Percentiles rank a stretch among this genome's conserved stretches.
Conservation (phyloP, 2,329 filamentous ascomycete genomes). For the Colletotrichum ledebouriae region DNA sequence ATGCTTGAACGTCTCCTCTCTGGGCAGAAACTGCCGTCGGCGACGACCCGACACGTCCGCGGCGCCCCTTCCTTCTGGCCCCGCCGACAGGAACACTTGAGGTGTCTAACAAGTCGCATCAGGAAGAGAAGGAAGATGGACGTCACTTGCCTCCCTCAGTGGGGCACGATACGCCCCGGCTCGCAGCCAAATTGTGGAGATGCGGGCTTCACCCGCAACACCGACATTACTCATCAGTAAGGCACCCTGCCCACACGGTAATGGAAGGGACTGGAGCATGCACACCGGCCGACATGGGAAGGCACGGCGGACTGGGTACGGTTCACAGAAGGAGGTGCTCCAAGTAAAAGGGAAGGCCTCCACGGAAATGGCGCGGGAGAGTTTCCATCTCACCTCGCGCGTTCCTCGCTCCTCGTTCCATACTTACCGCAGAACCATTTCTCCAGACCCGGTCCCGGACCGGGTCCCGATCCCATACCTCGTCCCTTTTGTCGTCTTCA, state of each 20-base stretch:
- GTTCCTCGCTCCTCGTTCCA: too few species aligned
- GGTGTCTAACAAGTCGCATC: not conserved
- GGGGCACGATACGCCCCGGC: not conserved
- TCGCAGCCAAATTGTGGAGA: slow-evolving; percentile 6
- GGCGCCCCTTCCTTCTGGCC: not conserved
- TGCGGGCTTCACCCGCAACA: slow-evolving; percentile 5
- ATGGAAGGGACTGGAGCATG: too few species aligned
- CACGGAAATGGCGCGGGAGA: slow-evolving; percentile 33
- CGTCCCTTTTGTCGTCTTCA: not conserved
- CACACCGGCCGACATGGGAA: not conserved
- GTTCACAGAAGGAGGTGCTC: not conserved
- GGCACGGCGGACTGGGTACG: too few species aligned
- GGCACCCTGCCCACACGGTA: too few species aligned
- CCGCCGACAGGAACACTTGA: slow-evolving; percentile 4
- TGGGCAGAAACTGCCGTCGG: slow-evolving; percentile 5
- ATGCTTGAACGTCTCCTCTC: not conserved
- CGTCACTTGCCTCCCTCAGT: not conserved
- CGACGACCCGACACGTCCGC: not conserved
- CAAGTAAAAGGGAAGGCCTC: slow-evolving; percentile 18
- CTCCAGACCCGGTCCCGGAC: slow-evolving; percentile 17
- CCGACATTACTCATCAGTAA: too few species aligned
- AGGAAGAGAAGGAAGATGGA: not conserved
- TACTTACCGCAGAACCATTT: too few species aligned
- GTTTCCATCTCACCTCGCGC: not conserved
- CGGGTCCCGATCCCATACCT: slow-evolving; percentile 13